A percentile compares a stretch with the other conserved stretches of the same genome.
Conservation (phyloP, 148 eudicot species). For the Camellia japonica region DNA sequence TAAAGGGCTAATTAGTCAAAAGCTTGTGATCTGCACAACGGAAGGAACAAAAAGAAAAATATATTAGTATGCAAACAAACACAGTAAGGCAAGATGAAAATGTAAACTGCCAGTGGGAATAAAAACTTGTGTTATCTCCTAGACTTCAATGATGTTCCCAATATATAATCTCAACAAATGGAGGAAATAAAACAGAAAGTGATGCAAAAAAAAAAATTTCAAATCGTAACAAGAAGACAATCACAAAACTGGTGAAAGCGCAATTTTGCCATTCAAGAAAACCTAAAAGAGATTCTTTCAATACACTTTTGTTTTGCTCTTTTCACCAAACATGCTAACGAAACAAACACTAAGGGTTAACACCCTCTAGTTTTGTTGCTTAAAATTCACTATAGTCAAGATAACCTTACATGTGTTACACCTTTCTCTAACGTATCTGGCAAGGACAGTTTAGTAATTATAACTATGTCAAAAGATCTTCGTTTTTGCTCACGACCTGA, state of each 20-base stretch:
- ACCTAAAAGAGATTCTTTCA: not conserved
- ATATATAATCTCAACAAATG: not conserved
- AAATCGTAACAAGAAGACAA: not conserved
- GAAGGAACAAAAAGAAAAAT: not conserved
- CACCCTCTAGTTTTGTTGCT: too few relatives aligned
- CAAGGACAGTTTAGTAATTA: too few relatives aligned
- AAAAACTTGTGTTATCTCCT: too few relatives aligned
- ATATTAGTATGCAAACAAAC: not conserved
- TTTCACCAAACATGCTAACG: not conserved
- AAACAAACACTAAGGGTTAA: too few relatives aligned
- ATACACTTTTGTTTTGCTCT: not conserved
- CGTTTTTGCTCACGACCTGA: too few relatives aligned
- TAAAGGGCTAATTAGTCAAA: not conserved
- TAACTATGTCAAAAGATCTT: too few relatives aligned
- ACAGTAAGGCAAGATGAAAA: not conserved
- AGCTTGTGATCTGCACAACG: constrained; percentile 12
- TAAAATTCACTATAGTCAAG: too few relatives aligned
- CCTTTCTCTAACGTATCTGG: too few relatives aligned
- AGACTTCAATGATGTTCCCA: not conserved
- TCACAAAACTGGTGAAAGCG: not conserved
- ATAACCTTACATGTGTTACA: too few relatives aligned
- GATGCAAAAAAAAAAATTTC: not conserved
- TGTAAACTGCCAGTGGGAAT: not conserved
- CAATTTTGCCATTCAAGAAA: not conserved
- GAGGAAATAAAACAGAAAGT: not conserved